Conservation (phyloP, 768 basidiomycete species). For the Harrya chromipes region DNA sequence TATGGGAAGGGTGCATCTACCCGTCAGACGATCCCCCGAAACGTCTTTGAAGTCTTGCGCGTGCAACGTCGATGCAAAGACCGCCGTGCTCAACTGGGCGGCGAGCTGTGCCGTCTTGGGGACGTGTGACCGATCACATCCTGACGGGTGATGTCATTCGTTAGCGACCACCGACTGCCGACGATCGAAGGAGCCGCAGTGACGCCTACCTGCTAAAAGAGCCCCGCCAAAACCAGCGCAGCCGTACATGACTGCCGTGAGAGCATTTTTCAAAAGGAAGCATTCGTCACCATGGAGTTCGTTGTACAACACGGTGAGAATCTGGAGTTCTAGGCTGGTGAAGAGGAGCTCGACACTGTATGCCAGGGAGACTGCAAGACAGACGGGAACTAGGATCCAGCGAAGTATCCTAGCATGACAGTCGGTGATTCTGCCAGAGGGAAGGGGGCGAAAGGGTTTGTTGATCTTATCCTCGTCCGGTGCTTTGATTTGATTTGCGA, state of each 20-base stretch:
- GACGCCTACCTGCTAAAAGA: slow-evolving; percentile 29
- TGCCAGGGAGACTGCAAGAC: slow-evolving; percentile 28
- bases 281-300: slow-evolving; percentile 28
- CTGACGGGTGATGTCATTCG: slow-evolving; percentile 1
- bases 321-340: slow-evolving; percentile 26
- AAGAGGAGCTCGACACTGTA: slow-evolving; percentile 29
- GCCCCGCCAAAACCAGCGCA: slow-evolving; percentile 34
- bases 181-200: neutral
- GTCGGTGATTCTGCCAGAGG: slow-evolving; percentile 38
- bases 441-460: slow-evolving; percentile 41
- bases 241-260: slow-evolving; percentile 34
- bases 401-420: slow-evolving; percentile 33
- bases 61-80: slow-evolving; percentile 33
- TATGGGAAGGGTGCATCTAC: slow-evolving; percentile 41
- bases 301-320: slow-evolving; percentile 32
- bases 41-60: slow-evolving; percentile 37
- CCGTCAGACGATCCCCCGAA: slow-evolving; percentile 35
- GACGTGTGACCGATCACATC: slow-evolving; percentile 11
- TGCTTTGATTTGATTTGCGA: slow-evolving; percentile 39
- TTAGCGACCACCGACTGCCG: neutral
- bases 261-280: slow-evolving; percentile 29
- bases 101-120: slow-evolving; percentile 16
- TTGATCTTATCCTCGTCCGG: slow-evolving; percentile 40
- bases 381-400: slow-evolving; percentile 33
- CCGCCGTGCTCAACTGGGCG: slow-evolving; percentile 23